phyloP scores from a whole-genome alignment of 2,329 filamentous ascomycete species.

The Penicillium janthinellum region DNA sequence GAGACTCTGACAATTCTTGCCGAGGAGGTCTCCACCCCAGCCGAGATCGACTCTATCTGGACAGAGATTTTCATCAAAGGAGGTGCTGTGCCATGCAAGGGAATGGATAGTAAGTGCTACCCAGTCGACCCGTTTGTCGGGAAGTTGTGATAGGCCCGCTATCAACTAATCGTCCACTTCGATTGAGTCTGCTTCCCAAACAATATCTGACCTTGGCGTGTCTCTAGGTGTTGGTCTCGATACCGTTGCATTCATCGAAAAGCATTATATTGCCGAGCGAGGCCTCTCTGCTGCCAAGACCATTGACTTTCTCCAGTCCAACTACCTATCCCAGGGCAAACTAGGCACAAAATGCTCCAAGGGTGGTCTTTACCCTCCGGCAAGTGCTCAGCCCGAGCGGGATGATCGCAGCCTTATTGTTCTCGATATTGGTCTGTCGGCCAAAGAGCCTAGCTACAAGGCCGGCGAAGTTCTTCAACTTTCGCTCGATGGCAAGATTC shows the following conservation, averaged over 20 bases:
- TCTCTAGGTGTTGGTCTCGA: slow-evolving; percentile 51
- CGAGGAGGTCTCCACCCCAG: slow-evolving; percentile 53
- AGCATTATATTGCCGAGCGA: slow-evolving; percentile 56
- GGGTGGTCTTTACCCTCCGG: slow-evolving; percentile 45
- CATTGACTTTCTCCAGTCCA: slow-evolving; percentile 48
- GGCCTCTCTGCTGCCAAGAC: slow-evolving; percentile 44
- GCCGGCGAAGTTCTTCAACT: slow-evolving; percentile 24
- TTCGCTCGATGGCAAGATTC: slow-evolving; percentile 7
- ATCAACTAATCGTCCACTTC: no score
- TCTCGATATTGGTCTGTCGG: slow-evolving; percentile 27
- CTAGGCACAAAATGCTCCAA: slow-evolving; percentile 50
- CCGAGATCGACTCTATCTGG: slow-evolving; percentile 56
- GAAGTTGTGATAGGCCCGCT: no score
- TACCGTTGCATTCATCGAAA: slow-evolving; percentile 56
- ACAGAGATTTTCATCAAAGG: slow-evolving; percentile 42
- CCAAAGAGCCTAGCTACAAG: slow-evolving; percentile 6
- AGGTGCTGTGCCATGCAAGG: slow-evolving; percentile 36
- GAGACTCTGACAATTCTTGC: slow-evolving; percentile 53
- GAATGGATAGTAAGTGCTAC: slow-evolving; percentile 47
- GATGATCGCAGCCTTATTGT: slow-evolving; percentile 17
- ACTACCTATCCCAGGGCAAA: slow-evolving; percentile 51
- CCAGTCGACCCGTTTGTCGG: no score
- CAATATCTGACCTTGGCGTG: not conserved
- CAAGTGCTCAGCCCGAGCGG: not conserved
- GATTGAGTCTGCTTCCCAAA: not conserved